Evolutionary conservation across 176 grass and related monocot species (phyloP).

Genomic region (Aechmea fasciata): DNA sequence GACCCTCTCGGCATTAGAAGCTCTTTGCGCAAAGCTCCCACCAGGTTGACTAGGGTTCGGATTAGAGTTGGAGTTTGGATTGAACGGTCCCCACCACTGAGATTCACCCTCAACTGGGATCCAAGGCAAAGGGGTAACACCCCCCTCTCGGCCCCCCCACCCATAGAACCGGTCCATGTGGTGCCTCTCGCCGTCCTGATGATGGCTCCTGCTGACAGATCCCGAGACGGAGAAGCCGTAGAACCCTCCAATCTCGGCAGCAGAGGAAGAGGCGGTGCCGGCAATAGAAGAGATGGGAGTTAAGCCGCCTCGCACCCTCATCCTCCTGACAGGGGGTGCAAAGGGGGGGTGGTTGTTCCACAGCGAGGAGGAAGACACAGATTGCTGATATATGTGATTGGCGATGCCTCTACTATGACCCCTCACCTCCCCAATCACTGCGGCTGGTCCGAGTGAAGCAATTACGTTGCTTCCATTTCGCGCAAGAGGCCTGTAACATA

Average conservation of each 20-base stretch:
- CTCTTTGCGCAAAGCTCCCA: constrained; percentile 42
- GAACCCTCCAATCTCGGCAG: constrained; percentile 39
- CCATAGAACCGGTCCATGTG: constrained; percentile 37
- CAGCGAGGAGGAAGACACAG: constrained; percentile 40
- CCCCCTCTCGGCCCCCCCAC: constrained; percentile 35
- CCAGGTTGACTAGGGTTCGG: constrained; percentile 36
- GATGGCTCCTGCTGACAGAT: constrained; percentile 32
- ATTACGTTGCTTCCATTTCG: constrained; percentile 54
- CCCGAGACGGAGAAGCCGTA: constrained; percentile 47
- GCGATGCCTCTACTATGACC: constrained; percentile 44
- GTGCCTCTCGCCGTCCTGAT: constrained; percentile 39
- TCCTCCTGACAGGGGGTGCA: constrained; percentile 45
- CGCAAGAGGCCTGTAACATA: constrained; percentile 40
- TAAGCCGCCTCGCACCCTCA: constrained; percentile 54
- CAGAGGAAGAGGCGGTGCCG: constrained; percentile 22
- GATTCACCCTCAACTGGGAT: constrained; percentile 48
- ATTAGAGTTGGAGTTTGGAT: constrained; percentile 44
- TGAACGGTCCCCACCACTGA: constrained; percentile 72
- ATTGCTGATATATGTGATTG: constrained; percentile 50
- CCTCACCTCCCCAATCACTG: constrained; percentile 49
- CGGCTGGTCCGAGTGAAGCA: constrained; percentile 37
- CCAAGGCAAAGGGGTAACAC: constrained; percentile 39
- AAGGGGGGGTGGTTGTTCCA: constrained; percentile 21
- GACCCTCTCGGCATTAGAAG: constrained; percentile 29
- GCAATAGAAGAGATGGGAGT: constrained; percentile 61